phyloP scores from a whole-genome alignment of 2,329 filamentous ascomycete species.

The Xylaria sp. region DNA sequence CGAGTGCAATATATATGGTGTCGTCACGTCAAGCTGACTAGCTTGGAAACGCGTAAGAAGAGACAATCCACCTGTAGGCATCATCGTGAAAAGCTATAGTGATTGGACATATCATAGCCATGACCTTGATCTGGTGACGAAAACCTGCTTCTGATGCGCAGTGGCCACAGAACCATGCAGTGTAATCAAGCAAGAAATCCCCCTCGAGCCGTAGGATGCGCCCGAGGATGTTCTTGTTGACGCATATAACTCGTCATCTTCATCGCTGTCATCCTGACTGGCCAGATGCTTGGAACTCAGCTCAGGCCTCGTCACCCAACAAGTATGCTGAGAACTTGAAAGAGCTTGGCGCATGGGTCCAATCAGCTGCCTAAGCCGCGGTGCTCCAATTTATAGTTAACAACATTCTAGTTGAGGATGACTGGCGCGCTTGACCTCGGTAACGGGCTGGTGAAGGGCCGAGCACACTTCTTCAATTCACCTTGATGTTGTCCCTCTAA shows the following conservation, averaged over 20 bases:
- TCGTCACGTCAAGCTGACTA: background rate
- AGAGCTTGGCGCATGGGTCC: no score
- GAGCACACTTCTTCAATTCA: conserved; percentile 39
- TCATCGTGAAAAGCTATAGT: background rate
- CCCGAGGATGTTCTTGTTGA: conserved; percentile 20
- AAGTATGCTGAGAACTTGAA: no score
- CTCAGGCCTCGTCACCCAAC: background rate
- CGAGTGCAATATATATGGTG: no score
- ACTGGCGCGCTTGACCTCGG: conserved; percentile 38
- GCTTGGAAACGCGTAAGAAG: background rate
- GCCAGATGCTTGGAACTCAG: conserved; percentile 14
- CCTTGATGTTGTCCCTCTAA: conserved; percentile 41
- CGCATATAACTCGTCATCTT: conserved; percentile 36
- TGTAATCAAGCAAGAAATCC: conserved; percentile 41
- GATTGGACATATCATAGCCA: background rate
- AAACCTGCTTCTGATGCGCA: conserved; percentile 38
- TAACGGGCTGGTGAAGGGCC: conserved; percentile 32
- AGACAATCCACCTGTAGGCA: background rate
- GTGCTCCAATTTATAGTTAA: conserved; percentile 34
- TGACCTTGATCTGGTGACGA: background rate
- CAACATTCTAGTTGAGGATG: conserved; percentile 42
- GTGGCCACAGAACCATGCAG: conserved; percentile 34
- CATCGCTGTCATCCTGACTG: conserved; percentile 28
- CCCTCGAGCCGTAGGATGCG: conserved; percentile 13
- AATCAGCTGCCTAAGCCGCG: no score